Base-by-base conservation (phyloP, 169 alveolate genomes). In the Cryptosporidium sp. region DNA sequence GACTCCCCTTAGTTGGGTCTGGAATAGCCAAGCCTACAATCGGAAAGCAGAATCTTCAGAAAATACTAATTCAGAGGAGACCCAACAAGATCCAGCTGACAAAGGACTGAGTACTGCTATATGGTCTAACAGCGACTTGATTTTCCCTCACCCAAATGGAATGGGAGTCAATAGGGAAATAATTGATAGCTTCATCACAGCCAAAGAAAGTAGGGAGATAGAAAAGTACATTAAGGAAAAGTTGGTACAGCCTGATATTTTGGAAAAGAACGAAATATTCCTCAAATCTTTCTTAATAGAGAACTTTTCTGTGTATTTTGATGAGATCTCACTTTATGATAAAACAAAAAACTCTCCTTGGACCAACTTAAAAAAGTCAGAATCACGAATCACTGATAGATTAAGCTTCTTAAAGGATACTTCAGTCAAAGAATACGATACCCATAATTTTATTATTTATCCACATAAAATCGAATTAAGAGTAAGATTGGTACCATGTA, bases 391-490 rank as follows among this genome's bases (percentile, higher is more conserved):
- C 7, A 16, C 62, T 10, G n/a, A 71, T 10, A 59, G 74, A 31
- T 33, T 80, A 5, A 10, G 5, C 18, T 41, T 62, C 55, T 37
- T 80, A 48, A 80, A 80, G 18, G 67, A 9, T 9, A 33, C 41
- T 4, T 80, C 89, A 4, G 39, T 5, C 9, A 48, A 80, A 23
- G 75, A 62, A 39, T 23, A 43, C 23, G 33, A 29, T 16, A 37
- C 62, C 33, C 73, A 62, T 29, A 65, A 80, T 50, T 80, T 33
- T 50, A 45, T 80, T 33, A 80, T 80, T 35, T 35, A 80, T 65
- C 89, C 89, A 31, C 75, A 62, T 23, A 80, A 39, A n/a, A 41
- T 80, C 31, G 89, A 80, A 41, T 39, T 80, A 61, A 80, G 89
- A 80, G 50, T 45, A 18, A 80, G 89, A 65, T 50, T 80, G 68